Evolutionary conservation across 1,284 basidiomycete genomes (phyloP), one percentile per base, ranked within the genome.

Genomic region (Leccinum solheimii): DNA sequence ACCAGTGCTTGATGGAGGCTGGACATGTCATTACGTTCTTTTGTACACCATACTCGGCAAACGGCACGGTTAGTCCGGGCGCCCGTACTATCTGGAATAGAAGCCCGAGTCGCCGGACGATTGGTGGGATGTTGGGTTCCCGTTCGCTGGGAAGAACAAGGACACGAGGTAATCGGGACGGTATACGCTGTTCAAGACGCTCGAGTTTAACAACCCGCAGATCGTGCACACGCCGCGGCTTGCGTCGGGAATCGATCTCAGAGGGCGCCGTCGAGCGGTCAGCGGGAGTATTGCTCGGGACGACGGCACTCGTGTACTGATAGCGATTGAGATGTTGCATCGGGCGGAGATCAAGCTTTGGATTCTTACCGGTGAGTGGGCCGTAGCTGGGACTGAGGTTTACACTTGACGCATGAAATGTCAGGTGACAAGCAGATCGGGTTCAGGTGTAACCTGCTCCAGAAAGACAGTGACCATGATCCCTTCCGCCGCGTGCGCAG

Each of bases 61-160:
- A 68, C 83, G 81, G 59, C 84, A 89, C 0, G 87, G 91, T 32
- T 83, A 86, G 9, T 76, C 84, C 63, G 78, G 80, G 52, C 78
- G 87, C 13, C 92, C 92, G 0, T 88, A 81, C 75, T 75, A 79
- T 4, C 77, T 98, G 65, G 88, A 93, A 60, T 98, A 98, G 82
- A 98, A 98, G 78, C 96, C 96, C 7, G 95, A 98, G 77, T 93
- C 90, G 5, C 94, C 94, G 0, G 96, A 98, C 73, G 96, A 98
- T 96, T 96, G 3, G 96, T 98, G 95, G 45, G 96, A 98, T 72
- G 89, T 89, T 11, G 96, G 96, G 0, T 98, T 97, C 72, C 93
- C 94, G 0, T 98, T 98, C 10, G 78, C 97, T 54, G 82, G 82
- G 63, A 90, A 90, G 75, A 83, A 85, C 55, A 91, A 90, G 74